Evolutionary conservation across 192 early-diverging fungal species (phyloP).

Genomic region (Pilaira anomala): DNA sequence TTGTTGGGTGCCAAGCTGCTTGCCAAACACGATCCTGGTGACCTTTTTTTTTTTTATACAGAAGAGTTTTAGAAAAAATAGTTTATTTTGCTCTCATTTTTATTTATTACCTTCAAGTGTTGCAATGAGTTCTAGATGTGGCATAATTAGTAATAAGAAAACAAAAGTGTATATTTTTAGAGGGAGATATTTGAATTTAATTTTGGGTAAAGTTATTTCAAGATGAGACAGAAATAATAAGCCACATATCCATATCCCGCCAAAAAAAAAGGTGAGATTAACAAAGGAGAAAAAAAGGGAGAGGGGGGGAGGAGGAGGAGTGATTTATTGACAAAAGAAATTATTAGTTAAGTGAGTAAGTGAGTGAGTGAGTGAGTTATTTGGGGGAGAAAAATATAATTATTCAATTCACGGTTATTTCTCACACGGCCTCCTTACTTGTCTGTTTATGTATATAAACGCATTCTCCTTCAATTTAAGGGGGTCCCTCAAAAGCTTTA

Average conservation of each 20-base stretch:
- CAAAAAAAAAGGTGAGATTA: too few relatives aligned
- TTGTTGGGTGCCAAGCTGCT: constrained; percentile 79
- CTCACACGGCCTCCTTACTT: constrained; percentile 12
- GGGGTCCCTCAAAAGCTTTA: too few relatives aligned
- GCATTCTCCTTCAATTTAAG: constrained; percentile 46
- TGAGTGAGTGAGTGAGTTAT: too few relatives aligned
- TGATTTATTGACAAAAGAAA: too few relatives aligned
- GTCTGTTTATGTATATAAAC: constrained; percentile 13
- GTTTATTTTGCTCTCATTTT: not conserved
- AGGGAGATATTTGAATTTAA: not conserved
- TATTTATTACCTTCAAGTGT: constrained; percentile 14
- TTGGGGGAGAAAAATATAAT: too few relatives aligned
- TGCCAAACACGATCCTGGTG: constrained; percentile 88
- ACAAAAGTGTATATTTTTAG: not conserved
- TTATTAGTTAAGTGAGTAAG: too few relatives aligned
- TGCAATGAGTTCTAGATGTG: constrained; percentile 18
- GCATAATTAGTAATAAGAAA: not conserved
- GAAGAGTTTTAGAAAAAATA: not conserved
- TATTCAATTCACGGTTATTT: too few relatives aligned
- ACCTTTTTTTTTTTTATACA: constrained; percentile 38
- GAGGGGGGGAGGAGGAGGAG: too few relatives aligned
- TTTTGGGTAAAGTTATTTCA: not conserved
- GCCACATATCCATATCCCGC: constrained; percentile 5
- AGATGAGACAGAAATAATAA: constrained; percentile 10
- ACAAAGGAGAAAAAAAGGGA: too few relatives aligned